These are phyloP conservation scores for Aspergillus viridinutans DNA, from an alignment of 2,329 filamentous ascomycete species.

Conservation along the genomic window DNA sequence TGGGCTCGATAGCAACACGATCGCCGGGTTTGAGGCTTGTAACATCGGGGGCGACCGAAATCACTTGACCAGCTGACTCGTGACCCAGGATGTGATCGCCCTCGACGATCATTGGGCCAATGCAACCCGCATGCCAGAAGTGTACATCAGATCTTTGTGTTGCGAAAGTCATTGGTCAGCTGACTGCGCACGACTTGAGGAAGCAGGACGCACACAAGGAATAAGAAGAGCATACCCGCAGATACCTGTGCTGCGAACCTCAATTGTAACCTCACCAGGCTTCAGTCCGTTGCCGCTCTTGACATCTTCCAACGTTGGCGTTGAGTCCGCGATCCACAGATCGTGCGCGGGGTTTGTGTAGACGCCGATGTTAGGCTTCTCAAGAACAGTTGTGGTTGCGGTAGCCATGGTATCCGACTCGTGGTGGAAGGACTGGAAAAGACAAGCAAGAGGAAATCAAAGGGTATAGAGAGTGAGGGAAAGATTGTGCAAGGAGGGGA, in stretches of 20 bases:
- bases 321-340: conserved; percentile 77
- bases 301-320: conserved; percentile 71
- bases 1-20: conserved; percentile 89
- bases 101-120: conserved; percentile 90
- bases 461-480: conserved; percentile 3
- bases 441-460: neutral
- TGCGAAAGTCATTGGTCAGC: conserved; percentile 6
- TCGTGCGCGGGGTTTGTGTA: conserved; percentile 93
- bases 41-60: conserved; percentile 71
- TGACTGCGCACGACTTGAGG: neutral
- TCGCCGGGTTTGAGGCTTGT: conserved; percentile 76
- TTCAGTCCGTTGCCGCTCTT: conserved; percentile 64
- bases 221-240: conserved; percentile 63
- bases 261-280: conserved; percentile 79
- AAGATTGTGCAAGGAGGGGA: conserved; percentile 7
- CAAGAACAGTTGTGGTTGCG: conserved; percentile 37
- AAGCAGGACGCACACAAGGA: neutral
- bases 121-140: conserved; percentile 94
- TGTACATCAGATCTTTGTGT: conserved; percentile 76
- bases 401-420: conserved; percentile 22
- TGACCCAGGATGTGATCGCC: conserved; percentile 90
- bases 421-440: neutral
- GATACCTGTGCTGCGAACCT: conserved; percentile 90
- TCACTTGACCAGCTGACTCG: conserved; percentile 74
- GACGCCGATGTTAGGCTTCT: conserved; percentile 88